A percentile compares a stretch with the other conserved stretches of the same genome.
phyloP scores from a whole-genome alignment of 2,329 filamentous ascomycete genomes.

The Paracamarosporium sp. region DNA sequence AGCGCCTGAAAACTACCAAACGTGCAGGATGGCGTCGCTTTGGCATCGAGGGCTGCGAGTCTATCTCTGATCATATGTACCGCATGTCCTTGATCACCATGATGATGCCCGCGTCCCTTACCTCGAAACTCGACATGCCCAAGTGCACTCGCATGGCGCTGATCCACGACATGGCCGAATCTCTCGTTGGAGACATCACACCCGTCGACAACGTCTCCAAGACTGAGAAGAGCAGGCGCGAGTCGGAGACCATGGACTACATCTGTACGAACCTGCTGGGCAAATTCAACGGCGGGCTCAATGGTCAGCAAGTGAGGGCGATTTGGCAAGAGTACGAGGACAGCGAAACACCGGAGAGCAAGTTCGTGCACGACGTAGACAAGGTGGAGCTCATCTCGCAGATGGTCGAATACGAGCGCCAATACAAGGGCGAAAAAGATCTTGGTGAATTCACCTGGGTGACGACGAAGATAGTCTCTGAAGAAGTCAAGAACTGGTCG shows the following conservation, averaged over 20 bases:
- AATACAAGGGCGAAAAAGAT: slow-evolving; percentile 70
- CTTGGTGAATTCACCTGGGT: slow-evolving; percentile 88
- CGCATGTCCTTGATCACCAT: slow-evolving; percentile 97
- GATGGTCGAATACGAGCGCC: slow-evolving; percentile 94
- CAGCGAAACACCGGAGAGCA: slow-evolving; percentile 78
- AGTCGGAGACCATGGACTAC: slow-evolving; percentile 91
- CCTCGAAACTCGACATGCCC: slow-evolving; percentile 73
- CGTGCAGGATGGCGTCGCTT: slow-evolving; percentile 96
- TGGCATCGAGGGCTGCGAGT: slow-evolving; percentile 77
- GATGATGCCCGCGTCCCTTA: slow-evolving; percentile 80
- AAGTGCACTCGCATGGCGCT: slow-evolving; percentile 95
- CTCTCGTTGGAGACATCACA: slow-evolving; percentile 94
- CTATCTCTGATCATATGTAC: slow-evolving; percentile 99
- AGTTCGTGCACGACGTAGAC: slow-evolving; percentile 95
- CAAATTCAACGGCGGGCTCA: slow-evolving; percentile 72
- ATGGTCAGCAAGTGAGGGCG: slow-evolving; percentile 73
- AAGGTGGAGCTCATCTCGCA: slow-evolving; percentile 95
- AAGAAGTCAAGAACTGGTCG: slow-evolving; percentile 83
- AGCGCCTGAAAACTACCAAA: slow-evolving; percentile 94
- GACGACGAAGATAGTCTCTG: slow-evolving; percentile 72
- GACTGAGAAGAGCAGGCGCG: slow-evolving; percentile 85
- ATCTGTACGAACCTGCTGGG: slow-evolving; percentile 76
- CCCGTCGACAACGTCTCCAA: slow-evolving; percentile 87
- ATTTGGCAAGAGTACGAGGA: slow-evolving; percentile 98
- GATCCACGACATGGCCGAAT: slow-evolving; percentile 96